Evolutionary conservation across 495 filamentous ascomycete genomes (phyloP).

Genomic region (Sporormia fimetaria): DNA sequence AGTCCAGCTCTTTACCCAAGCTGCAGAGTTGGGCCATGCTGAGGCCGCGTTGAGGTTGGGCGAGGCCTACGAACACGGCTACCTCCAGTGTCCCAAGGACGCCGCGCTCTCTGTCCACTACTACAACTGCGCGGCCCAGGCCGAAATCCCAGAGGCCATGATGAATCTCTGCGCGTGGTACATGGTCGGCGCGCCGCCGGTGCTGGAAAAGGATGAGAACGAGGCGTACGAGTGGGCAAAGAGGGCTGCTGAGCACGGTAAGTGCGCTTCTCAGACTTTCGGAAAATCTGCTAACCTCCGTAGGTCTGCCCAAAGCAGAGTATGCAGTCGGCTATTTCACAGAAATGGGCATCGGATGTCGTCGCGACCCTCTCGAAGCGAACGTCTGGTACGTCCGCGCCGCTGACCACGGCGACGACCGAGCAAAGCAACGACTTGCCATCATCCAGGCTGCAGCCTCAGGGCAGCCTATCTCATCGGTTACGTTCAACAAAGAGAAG

Average conservation of each 20-base stretch:
- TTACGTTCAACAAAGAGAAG: constrained; percentile 22
- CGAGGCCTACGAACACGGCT: constrained; percentile 94
- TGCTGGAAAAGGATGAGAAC: constrained; percentile 86
- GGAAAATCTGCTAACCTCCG: constrained; percentile 2
- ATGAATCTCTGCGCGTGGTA: constrained; percentile 99
- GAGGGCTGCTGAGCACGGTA: constrained; percentile 75
- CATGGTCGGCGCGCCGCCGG: constrained; percentile 85
- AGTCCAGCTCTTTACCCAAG: constrained; percentile 86
- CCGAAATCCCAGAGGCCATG: constrained; percentile 80
- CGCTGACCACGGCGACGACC: constrained; percentile 81
- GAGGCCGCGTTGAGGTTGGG: constrained; percentile 79
- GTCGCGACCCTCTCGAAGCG: constrained; percentile 82
- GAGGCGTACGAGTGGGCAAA: constrained; percentile 96
- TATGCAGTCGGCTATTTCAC: constrained; percentile 97
- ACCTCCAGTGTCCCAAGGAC: constrained; percentile 74
- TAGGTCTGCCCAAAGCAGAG: constrained; percentile 83
- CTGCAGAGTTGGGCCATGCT: constrained; percentile 79
- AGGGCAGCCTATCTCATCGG: constrained; percentile 40
- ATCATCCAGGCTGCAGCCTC: constrained; percentile 78
- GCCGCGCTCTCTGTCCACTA: constrained; percentile 93
- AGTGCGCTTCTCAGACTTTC: constrained; percentile 24
- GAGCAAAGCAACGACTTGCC: constrained; percentile 73
- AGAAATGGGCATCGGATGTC: constrained; percentile 94
- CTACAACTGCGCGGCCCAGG: constrained; percentile 83
- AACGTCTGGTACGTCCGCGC: constrained; percentile 98